Percentiles rank a stretch among this genome's conserved stretches.
Evolutionary conservation across 2,329 filamentous ascomycete genomes (phyloP).

Genomic region (Monilinia aucupariae): DNA sequence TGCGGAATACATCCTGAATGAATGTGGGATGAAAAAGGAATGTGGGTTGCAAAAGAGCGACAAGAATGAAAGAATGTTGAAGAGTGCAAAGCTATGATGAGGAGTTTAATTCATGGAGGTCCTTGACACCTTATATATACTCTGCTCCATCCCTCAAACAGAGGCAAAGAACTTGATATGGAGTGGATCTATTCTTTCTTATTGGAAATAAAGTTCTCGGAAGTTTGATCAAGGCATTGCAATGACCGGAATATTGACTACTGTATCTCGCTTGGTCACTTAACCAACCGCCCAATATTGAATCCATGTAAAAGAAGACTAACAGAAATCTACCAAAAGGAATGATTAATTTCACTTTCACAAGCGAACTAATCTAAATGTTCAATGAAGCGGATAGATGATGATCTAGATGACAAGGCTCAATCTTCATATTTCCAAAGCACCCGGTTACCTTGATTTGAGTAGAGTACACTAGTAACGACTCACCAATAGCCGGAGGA

Average conservation of each 20-base stretch:
- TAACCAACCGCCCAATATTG: slow-evolving; percentile 1
- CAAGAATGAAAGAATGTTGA: not conserved
- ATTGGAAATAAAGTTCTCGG: not conserved
- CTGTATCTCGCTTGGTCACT: not conserved
- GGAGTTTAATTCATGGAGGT: not conserved
- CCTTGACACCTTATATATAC: slow-evolving; percentile 5
- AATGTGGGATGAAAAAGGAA: slow-evolving; percentile 2
- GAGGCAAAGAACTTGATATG: not conserved
- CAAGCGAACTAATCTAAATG: slow-evolving; percentile 2
- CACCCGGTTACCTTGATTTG: slow-evolving; percentile 1
- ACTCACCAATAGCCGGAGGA: not conserved
- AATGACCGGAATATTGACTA: not conserved
- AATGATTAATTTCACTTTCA: not conserved
- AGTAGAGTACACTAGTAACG: not conserved
- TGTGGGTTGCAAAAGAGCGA: slow-evolving; percentile 6
- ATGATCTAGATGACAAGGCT: slow-evolving; percentile 5
- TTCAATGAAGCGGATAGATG: not conserved
- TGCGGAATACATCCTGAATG: slow-evolving; percentile 8
- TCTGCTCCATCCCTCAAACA: not conserved
- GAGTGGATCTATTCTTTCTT: not conserved
- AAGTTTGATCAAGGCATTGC: not conserved
- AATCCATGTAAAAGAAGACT: not conserved
- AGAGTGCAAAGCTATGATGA: slow-evolving; percentile 8
- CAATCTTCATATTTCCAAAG: slow-evolving; percentile 6
- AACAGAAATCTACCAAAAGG: not conserved